phyloP scores from a whole-genome alignment of 805 yeast species.

The Kuraishia ogatae region DNA sequence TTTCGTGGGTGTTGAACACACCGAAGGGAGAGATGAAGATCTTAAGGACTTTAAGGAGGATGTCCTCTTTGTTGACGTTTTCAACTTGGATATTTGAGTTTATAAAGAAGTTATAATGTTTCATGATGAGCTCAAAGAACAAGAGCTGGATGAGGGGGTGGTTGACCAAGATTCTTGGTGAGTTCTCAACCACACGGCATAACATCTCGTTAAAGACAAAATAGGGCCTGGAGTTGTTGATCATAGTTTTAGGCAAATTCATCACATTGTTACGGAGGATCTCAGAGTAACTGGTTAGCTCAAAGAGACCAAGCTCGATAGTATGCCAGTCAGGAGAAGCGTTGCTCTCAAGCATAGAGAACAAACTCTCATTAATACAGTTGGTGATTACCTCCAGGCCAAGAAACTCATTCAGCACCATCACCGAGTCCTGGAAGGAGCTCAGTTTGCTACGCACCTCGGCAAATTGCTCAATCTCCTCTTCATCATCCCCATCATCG shows the following conservation, averaged over 20 bases:
- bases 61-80: conserved; percentile 32
- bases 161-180: conserved; percentile 33
- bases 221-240: conserved; percentile 59
- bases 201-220: conserved; percentile 54
- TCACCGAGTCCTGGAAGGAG: conserved; percentile 77
- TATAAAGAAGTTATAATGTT: conserved; percentile 59
- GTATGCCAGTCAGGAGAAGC: conserved; percentile 61
- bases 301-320: conserved; percentile 80
- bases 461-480: conserved; percentile 65
- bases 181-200: conserved; percentile 29
- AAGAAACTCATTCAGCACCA: conserved; percentile 29
- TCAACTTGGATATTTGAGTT: conserved; percentile 32
- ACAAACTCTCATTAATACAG: conserved; percentile 40
- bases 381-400: conserved; percentile 25
- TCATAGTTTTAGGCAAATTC: conserved; percentile 56
- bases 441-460: conserved; percentile 73
- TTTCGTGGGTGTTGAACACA: conserved; percentile 62
- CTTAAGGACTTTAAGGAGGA: conserved; percentile 58
- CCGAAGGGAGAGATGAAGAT: conserved; percentile 78
- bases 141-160: conserved; percentile 79
- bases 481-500: conserved; percentile 52
- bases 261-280: conserved; percentile 71
- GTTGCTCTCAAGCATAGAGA: conserved; percentile 9
- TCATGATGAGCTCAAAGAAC: conserved; percentile 79
- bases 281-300: conserved; percentile 73